These are phyloP conservation scores for Trichoderma harzianum DNA, from an alignment of 2,329 filamentous ascomycete genomes.

Conservation along the genomic window DNA sequence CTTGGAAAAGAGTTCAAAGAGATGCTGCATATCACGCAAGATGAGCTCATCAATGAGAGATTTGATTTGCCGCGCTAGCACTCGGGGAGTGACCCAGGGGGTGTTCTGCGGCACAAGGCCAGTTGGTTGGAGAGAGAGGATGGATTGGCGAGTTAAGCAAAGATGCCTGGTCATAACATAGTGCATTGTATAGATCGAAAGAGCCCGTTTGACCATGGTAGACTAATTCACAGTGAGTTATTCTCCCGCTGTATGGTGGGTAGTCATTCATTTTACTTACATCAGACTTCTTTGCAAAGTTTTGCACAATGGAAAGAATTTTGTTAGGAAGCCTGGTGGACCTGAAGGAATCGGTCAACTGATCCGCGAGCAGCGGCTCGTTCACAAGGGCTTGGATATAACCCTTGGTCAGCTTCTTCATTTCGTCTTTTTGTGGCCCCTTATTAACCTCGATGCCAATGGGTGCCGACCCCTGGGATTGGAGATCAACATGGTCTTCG, in stretches of 20 bases:
- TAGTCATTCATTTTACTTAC: constrained; percentile 29
- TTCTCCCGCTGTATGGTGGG: not conserved
- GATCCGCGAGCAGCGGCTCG: constrained; percentile 48
- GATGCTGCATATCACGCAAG: constrained; percentile 46
- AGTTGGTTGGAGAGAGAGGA: constrained; percentile 40
- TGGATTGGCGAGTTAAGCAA: constrained; percentile 45
- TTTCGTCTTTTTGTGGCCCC: constrained; percentile 40
- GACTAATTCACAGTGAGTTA: constrained; percentile 31
- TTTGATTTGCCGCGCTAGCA: constrained; percentile 57
- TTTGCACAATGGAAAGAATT: constrained; percentile 47
- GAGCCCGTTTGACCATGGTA: constrained; percentile 49
- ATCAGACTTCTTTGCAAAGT: constrained; percentile 44
- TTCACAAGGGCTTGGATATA: constrained; percentile 48
- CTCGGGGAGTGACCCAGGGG: constrained; percentile 48
- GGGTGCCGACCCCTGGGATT: constrained; percentile 43
- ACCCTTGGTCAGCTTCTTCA: constrained; percentile 45
- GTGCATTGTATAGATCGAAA: constrained; percentile 55
- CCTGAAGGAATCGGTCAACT: constrained; percentile 47
- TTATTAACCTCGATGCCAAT: constrained; percentile 49
- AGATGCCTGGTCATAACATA: constrained; percentile 56
- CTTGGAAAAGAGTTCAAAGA: constrained; percentile 53
- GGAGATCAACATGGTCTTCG: constrained; percentile 39
- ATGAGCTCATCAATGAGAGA: constrained; percentile 54
- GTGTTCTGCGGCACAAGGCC: constrained; percentile 44
- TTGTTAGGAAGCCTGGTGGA: constrained; percentile 45